Evolutionary conservation across 2,329 filamentous ascomycete species (phyloP), one percentile per base, ranked within the genome.

Genomic region (Metarhizium guizhouense): DNA sequence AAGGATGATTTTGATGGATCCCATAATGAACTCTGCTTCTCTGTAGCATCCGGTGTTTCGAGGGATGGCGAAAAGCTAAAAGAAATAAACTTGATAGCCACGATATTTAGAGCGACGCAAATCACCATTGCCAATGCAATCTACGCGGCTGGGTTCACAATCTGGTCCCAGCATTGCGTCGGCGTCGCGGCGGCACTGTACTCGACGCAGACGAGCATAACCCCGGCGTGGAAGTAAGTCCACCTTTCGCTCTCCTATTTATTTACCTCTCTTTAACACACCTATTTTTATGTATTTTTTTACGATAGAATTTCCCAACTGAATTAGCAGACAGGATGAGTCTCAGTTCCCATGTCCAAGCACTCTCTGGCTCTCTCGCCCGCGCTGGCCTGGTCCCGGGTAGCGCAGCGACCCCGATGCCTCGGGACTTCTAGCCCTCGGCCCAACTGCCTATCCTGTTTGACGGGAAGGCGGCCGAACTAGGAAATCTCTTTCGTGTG

Each of bases 1-100:
- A n/a, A 75, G 66, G 25, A 75, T 58, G 43, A 76, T 82, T 61
- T 76, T 76, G 56, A 70, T 68, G 1, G 72, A 88, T 54, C 85
- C 80, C 62, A 88, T 73, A 65, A 88, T 59, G 63, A 76, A 76
- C 57, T 76, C 73, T 18, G 72, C 67, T 59, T 75, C 73, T 51
- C 73, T 73, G 55, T 74, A 76, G 60, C 66, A 70, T 51, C 66
- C 67, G n/a, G 4, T 8, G 8, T n/a, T n/a, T n/a, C n/a, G n/a
- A n/a, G n/a, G n/a, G n/a, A n/a, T n/a, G n/a, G n/a, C n/a, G n/a
- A n/a, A n/a, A n/a, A n/a, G n/a, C n/a, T n/a, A 20, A 20, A 10
- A 20, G 5, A 20, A 20, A 10, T 11, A 58, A 56, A 67, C 66
- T 73, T 72, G 61, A 76, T 74, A 47, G 74, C 74, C 20, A 74